Percentiles rank a stretch among this genome's conserved stretches.
Conservation (phyloP, 2,329 filamentous ascomycete genomes). For the Scedosporium aurantiacum region DNA sequence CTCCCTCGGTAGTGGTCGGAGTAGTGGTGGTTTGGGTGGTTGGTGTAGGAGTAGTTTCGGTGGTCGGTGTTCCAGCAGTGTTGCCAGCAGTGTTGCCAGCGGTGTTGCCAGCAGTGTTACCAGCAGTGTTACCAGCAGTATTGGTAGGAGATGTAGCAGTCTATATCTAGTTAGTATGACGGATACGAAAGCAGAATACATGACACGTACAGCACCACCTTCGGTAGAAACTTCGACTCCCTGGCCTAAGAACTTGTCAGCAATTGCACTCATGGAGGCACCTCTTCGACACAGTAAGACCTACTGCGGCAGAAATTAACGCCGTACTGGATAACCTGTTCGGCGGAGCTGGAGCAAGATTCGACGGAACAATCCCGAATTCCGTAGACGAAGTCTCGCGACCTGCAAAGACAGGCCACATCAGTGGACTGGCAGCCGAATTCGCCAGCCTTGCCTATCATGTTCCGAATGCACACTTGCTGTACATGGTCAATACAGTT, state of each 20-base stretch:
- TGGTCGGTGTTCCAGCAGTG: too few species aligned
- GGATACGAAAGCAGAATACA: neutral
- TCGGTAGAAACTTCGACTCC: constrained; percentile 19
- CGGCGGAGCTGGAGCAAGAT: constrained; percentile 25
- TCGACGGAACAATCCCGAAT: constrained; percentile 39
- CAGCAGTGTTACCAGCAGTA: too few species aligned
- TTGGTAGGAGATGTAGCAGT: too few species aligned
- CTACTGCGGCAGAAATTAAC: constrained; percentile 26
- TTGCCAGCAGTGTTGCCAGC: neutral
- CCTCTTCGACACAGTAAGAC: constrained; percentile 7
- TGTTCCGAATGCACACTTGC: constrained; percentile 38
- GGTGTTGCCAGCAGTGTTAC: neutral
- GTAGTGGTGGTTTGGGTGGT: too few species aligned
- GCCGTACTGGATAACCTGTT: constrained; percentile 26
- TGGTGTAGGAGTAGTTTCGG: too few species aligned
- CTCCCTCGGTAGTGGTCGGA: too few species aligned
- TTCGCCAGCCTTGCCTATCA: constrained; percentile 31
- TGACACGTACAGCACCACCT: neutral
- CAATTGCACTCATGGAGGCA: neutral
- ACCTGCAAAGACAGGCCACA: constrained; percentile 34
- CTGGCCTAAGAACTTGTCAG: constrained; percentile 13
- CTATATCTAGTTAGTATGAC: neutral
- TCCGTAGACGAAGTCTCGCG: constrained; percentile 35
- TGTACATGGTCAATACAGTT: constrained; percentile 13
- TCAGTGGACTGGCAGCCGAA: constrained; percentile 34